Evolutionary conservation across 495 filamentous ascomycete genomes (phyloP).

Genomic region (Aspergillus nanangensis): DNA sequence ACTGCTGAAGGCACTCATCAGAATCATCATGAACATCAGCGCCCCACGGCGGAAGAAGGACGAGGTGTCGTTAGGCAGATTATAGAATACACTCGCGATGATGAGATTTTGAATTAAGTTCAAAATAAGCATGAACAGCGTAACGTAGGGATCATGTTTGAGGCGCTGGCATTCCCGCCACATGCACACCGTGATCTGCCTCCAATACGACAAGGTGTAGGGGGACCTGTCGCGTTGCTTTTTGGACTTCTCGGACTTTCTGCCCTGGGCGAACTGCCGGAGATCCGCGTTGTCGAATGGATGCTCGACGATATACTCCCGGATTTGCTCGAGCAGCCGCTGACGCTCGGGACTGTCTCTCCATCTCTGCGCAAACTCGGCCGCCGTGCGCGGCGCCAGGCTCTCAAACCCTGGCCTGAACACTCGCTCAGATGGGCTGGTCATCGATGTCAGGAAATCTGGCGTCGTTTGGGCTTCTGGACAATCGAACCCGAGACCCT

Average conservation of each 20-base stretch:
- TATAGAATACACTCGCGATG: constrained; percentile 77
- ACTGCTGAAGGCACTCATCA: constrained; percentile 76
- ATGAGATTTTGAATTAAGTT: constrained; percentile 71
- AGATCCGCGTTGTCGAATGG: constrained; percentile 17
- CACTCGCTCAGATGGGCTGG: neutral
- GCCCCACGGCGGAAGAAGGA: constrained; percentile 75
- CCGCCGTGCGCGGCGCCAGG: constrained; percentile 56
- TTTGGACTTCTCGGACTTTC: constrained; percentile 18
- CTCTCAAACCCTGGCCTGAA: constrained; percentile 57
- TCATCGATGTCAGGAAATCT: neutral
- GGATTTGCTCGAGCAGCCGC: constrained; percentile 38
- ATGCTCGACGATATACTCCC: constrained; percentile 32
- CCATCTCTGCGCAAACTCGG: constrained; percentile 59
- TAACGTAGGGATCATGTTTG: constrained; percentile 60
- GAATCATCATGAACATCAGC: constrained; percentile 78
- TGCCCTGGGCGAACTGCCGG: constrained; percentile 15
- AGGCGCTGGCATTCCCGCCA: constrained; percentile 44
- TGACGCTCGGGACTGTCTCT: constrained; percentile 41
- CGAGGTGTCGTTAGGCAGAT: constrained; percentile 52
- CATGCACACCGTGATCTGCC: constrained; percentile 36
- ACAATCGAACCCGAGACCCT: constrained; percentile 47
- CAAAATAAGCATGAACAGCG: constrained; percentile 59
- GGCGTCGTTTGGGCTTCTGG: constrained; percentile 36
- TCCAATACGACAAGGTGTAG: constrained; percentile 29
- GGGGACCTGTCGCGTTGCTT: constrained; percentile 24